Evolutionary conservation across 164 flowering plant genomes (phyloP).

Genomic region (Aristolochia fimbriata): DNA sequence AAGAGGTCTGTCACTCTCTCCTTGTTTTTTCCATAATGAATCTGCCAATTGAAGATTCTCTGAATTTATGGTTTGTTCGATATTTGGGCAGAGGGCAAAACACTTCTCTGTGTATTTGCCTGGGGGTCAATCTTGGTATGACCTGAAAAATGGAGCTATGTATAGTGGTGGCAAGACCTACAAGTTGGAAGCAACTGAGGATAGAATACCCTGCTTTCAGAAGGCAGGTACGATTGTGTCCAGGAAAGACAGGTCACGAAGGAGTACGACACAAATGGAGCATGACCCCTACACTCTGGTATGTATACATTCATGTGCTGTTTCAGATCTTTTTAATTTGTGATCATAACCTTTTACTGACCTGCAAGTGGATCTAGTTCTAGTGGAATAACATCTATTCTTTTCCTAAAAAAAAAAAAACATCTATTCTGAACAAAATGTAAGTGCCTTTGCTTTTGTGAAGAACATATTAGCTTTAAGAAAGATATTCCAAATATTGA

Average conservation of each 20-base stretch:
- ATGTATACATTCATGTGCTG: conserved; percentile 12
- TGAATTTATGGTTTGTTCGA: neutral
- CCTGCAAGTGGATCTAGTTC: too few relatives aligned
- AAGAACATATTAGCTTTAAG: too few relatives aligned
- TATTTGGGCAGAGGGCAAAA: conserved; percentile 45
- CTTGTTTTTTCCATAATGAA: neutral
- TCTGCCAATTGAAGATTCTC: neutral
- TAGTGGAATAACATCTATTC: too few relatives aligned
- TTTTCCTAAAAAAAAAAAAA: too few relatives aligned
- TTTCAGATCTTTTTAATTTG: too few relatives aligned
- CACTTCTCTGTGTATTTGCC: conserved; percentile 85
- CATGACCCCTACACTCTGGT: conserved; percentile 97
- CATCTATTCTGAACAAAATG: too few relatives aligned
- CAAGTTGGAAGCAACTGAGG: conserved; percentile 62
- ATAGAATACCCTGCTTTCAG: conserved; percentile 79
- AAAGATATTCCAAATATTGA: too few relatives aligned
- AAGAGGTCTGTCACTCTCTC: conserved; percentile 36
- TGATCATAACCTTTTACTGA: too few relatives aligned
- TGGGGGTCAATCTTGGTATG: conserved; percentile 79
- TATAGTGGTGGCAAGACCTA: conserved; percentile 66
- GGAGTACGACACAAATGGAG: conserved; percentile 94
- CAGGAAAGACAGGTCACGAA: conserved; percentile 79
- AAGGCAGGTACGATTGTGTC: conserved; percentile 89
- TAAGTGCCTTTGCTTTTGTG: too few relatives aligned
- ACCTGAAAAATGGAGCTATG: conserved; percentile 60